Percentiles rank a stretch among this genome's conserved stretches.
Conservation (phyloP, 1,284 basidiomycete species). For the Fomitopsis palustris region DNA sequence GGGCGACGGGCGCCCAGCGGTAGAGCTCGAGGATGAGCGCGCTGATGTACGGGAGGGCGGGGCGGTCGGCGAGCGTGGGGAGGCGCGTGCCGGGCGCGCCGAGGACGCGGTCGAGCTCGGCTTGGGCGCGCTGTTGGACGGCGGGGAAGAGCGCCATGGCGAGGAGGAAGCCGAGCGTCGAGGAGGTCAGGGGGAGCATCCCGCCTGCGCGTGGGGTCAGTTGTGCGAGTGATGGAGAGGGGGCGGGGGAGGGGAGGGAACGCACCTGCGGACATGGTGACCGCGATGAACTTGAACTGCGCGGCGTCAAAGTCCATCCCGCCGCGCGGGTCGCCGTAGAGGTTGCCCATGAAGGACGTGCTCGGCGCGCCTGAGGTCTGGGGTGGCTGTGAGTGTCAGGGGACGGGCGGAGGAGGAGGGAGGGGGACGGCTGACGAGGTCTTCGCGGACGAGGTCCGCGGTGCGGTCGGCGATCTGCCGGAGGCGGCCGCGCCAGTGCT, state of each 20-base stretch:
- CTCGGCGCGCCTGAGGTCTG: conserved; percentile 2
- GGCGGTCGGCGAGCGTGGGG: conserved; percentile 27
- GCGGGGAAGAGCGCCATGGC: conserved; percentile 31
- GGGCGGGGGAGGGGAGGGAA: background rate
- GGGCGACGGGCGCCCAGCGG: conserved; percentile 17
- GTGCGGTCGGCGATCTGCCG: conserved; percentile 15
- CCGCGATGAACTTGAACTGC: conserved; percentile 20
- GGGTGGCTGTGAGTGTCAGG: background rate
- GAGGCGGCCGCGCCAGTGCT: conserved; percentile 16
- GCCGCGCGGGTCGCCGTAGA: conserved; percentile 6
- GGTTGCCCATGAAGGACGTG: conserved; percentile 24
- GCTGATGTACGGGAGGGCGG: conserved; percentile 28
- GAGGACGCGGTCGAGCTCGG: conserved; percentile 31
- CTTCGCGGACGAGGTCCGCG: conserved; percentile 13
- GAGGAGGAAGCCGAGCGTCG: conserved; percentile 20
- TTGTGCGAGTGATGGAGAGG: background rate
- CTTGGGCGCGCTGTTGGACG: conserved; percentile 29
- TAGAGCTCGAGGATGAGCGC: conserved; percentile 32
- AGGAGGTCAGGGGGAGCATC: conserved; percentile 14
- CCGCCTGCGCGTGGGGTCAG: conserved; percentile 6
- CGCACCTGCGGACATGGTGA: conserved; percentile 24
- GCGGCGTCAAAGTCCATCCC: conserved; percentile 11
- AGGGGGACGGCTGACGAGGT: background rate
- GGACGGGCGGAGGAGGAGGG: background rate
- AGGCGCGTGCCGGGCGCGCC: conserved; percentile 22